Base-by-base conservation (phyloP, 2,329 filamentous ascomycete genomes). In the Phaeosphaeriaceae sp. region DNA sequence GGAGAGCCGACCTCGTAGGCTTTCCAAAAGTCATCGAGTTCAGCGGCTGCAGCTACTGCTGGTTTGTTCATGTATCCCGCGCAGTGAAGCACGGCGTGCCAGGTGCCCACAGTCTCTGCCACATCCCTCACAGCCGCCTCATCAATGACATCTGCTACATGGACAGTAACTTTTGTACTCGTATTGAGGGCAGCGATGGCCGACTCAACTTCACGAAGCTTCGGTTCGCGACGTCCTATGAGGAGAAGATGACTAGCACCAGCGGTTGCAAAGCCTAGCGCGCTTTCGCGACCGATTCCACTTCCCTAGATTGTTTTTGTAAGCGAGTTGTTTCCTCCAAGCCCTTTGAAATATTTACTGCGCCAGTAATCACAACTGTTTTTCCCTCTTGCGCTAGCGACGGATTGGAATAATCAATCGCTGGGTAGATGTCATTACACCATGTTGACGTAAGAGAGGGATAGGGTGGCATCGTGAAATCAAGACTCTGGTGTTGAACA, bases 211-310 rank as follows among this genome's bases (percentile, higher is more conserved):
- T 57, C 60, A 3, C 35, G 18, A 2, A 67, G 53, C 0, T 41
- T 60, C 12, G 50, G 20, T 16, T 46, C 26, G 1, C 52, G 71
- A 13, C 77, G 74, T 9, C 77, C 77, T 5, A 79, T 56, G 5
- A 81, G 70, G 8, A 71, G 68, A 30, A 81, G 74, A 2, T 67
- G 66, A 37, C 68, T 64, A 2, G 77, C 76, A 2, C 76, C 74
- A 32, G 79, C 77, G 45, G 59, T 45, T 3, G 77, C 77, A 41
- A 79, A 81, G 42, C 63, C 65, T 13, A 52, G 59, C 9, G 76
- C 76, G 5, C 72, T 79, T 40, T 68, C 74, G 32, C 68, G 68
- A 20, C 77, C 77, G 23, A 81, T 79, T 6, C 78, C 79, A 9
- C 61, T 74, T 3, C 77, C 77, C 54, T 57, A 20, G 8, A 12